Evolutionary conservation across 1,284 basidiomycete species (phyloP).

Genomic region (Ceratobasidium theobromae): DNA sequence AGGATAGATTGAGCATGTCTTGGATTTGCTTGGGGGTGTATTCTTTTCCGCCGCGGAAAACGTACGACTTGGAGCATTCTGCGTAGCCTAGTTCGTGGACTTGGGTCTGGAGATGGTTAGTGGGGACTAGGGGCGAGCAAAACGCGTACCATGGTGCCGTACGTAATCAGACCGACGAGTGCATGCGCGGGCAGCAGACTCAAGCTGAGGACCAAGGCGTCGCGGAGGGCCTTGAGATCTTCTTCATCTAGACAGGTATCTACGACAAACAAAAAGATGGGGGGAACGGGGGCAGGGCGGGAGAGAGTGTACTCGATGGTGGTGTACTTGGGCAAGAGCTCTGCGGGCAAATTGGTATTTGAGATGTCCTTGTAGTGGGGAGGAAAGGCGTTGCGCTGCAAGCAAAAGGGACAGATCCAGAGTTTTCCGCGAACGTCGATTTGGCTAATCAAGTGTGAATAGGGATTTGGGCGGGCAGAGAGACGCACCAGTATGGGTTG

Average conservation of each 20-base stretch:
- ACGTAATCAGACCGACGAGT: conserved; percentile 94
- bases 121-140: neutral
- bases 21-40: conserved; percentile 96
- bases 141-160: conserved; percentile 85
- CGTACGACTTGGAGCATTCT: conserved; percentile 97
- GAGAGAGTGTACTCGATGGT: conserved; percentile 98
- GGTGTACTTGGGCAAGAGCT: conserved; percentile 96
- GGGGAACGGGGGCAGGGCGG: conserved; percentile 88
- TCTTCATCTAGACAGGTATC: conserved; percentile 97
- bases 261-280: conserved; percentile 95
- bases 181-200: conserved; percentile 92
- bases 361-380: conserved; percentile 99
- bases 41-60: conserved; percentile 99
- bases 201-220: conserved; percentile 90
- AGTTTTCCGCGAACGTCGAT: conserved; percentile 98
- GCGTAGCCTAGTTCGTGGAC: conserved; percentile 98
- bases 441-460: conserved; percentile 60
- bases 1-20: conserved; percentile 92
- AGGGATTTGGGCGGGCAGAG: neutral
- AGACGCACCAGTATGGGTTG: conserved; percentile 89
- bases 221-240: conserved; percentile 91
- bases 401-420: conserved; percentile 99
- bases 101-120: conserved; percentile 66
- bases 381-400: conserved; percentile 95
- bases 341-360: conserved; percentile 93